These are phyloP conservation scores for Diaporthe longicolla DNA, from an alignment of 2,329 filamentous ascomycete species.

Conservation along the genomic window DNA sequence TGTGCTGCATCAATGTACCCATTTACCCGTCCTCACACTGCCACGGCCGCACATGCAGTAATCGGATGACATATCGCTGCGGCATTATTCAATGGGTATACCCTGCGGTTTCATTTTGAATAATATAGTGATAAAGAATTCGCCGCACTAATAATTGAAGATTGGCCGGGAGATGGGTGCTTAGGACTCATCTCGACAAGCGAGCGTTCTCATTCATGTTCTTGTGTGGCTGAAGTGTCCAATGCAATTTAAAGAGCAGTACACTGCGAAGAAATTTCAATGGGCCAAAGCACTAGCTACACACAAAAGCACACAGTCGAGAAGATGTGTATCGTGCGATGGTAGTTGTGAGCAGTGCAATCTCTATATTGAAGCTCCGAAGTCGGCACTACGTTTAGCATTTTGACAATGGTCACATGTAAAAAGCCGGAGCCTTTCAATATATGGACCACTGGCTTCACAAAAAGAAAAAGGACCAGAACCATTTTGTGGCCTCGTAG, in stretches of 20 bases:
- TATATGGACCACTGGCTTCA: too few species aligned
- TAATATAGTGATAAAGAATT: neutral
- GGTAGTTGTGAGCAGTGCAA: neutral
- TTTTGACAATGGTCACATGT: neutral
- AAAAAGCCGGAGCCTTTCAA: neutral
- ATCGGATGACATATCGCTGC: neutral
- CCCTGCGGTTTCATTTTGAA: neutral
- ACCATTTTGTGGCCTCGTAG: too few species aligned
- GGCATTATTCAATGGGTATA: neutral
- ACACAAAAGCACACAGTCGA: too few species aligned
- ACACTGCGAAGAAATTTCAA: too few species aligned
- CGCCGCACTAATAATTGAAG: neutral
- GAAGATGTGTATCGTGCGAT: neutral
- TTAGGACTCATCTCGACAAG: neutral
- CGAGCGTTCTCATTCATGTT: too few species aligned
- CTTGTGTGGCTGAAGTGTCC: too few species aligned
- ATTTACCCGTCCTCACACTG: neutral
- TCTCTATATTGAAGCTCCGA: neutral
- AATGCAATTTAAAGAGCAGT: neutral
- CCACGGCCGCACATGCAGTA: neutral
- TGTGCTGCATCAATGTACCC: neutral
- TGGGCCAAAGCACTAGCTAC: neutral
- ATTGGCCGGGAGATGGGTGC: neutral
- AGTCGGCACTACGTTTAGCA: neutral
- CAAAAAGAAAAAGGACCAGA: too few species aligned